These are phyloP conservation scores for Dichotomocladium elegans DNA, from an alignment of 371 early-diverging fungal species.

Conservation along the genomic window DNA sequence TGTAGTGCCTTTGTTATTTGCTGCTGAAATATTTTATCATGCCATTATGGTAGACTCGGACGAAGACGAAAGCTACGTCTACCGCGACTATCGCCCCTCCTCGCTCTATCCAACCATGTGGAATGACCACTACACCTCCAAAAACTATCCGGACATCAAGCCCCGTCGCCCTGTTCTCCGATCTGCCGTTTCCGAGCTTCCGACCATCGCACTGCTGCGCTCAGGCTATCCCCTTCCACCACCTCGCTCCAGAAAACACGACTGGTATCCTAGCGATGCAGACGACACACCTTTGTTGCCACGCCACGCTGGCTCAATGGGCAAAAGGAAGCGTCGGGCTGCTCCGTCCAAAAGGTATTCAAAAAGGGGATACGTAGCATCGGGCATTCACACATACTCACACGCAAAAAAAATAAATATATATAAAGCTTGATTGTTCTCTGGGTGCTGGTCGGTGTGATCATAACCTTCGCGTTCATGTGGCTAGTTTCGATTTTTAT, in stretches of 20 bases:
- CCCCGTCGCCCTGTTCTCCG: constrained; percentile 32
- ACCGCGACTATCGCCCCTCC: constrained; percentile 25
- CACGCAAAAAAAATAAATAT: too few species aligned
- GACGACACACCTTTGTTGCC: constrained; percentile 18
- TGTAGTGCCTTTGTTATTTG: neutral
- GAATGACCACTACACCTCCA: constrained; percentile 2
- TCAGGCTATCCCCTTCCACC: neutral
- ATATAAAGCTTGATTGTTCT: too few species aligned
- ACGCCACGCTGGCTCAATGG: neutral
- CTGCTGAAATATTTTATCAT: neutral
- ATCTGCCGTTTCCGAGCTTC: constrained; percentile 36
- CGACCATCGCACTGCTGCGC: constrained; percentile 20
- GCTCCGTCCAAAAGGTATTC: neutral
- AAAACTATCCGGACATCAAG: constrained; percentile 8
- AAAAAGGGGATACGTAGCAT: too few species aligned
- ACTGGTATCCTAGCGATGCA: constrained; percentile 16
- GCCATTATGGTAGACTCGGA: constrained; percentile 27
- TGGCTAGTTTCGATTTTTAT: constrained; percentile 13
- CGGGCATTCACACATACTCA: too few species aligned
- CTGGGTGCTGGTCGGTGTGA: constrained; percentile 1
- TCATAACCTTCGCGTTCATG: constrained; percentile 6
- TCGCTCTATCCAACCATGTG: constrained; percentile 19
- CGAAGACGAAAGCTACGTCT: constrained; percentile 35
- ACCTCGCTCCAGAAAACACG: constrained; percentile 3
- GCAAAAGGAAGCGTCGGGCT: constrained; percentile 2